Conservation (phyloP, 495 filamentous ascomycete species). For the Astrothelium subdiscretum region DNA sequence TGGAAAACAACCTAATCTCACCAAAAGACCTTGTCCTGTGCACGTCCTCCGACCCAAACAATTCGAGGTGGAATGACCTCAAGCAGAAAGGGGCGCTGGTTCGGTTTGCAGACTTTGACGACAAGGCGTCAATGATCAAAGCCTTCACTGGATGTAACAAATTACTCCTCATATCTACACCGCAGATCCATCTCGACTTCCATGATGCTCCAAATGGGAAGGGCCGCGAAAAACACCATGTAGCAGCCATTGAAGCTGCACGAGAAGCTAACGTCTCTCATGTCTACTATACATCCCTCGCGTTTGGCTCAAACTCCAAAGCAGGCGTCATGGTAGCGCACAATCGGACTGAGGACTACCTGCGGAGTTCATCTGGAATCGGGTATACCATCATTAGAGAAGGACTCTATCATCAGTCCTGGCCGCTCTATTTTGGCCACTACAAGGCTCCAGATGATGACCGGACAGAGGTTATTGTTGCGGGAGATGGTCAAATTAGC, state of each 20-base stretch:
- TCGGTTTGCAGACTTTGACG: slow-evolving; percentile 35
- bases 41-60: slow-evolving; percentile 14
- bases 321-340: slow-evolving; percentile 60
- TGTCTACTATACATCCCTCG: slow-evolving; percentile 59
- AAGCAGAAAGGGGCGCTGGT: slow-evolving; percentile 20
- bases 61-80: slow-evolving; percentile 15
- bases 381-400: slow-evolving; percentile 46
- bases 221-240: slow-evolving; percentile 37
- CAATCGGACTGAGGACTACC: slow-evolving; percentile 48
- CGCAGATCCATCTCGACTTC: slow-evolving; percentile 26
- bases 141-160: slow-evolving; percentile 33
- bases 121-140: slow-evolving; percentile 16
- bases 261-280: slow-evolving; percentile 44
- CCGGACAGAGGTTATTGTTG: slow-evolving; percentile 25
- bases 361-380: slow-evolving; percentile 26
- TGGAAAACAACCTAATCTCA: slow-evolving; percentile 24
- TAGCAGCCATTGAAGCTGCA: slow-evolving; percentile 46
- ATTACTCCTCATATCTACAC: slow-evolving; percentile 42
- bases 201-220: slow-evolving; percentile 20
- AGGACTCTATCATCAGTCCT: slow-evolving; percentile 57
- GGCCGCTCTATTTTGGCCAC: slow-evolving; percentile 57
- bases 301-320: slow-evolving; percentile 38
- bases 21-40: slow-evolving; percentile 29
- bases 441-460: slow-evolving; percentile 32
- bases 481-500: slow-evolving; percentile 31